phyloP scores from a whole-genome alignment of 1,139 yeast species.

The Saccharomyces hybrid region DNA sequence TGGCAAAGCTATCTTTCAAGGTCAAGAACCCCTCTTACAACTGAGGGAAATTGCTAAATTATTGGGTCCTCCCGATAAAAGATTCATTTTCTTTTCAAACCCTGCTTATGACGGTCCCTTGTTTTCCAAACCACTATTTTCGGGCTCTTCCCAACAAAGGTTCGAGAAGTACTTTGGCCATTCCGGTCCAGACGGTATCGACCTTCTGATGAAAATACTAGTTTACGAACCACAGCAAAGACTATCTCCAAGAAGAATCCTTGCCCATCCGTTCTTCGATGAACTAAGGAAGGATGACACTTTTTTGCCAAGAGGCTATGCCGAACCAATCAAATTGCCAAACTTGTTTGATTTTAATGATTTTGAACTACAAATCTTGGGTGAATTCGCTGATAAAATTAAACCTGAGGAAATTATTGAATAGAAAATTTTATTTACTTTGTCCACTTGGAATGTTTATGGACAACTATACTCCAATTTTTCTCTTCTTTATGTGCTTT shows the following conservation, averaged over 20 bases:
- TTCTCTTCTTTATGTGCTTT: not conserved
- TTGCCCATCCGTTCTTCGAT: conserved; percentile 66
- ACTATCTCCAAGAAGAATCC: conserved; percentile 56
- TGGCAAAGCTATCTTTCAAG: conserved; percentile 77
- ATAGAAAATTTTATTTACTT: not conserved
- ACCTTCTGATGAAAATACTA: conserved; percentile 57
- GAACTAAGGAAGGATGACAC: conserved; percentile 51
- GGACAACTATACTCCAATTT: not conserved
- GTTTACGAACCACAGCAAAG: conserved; percentile 68
- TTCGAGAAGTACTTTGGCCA: conserved; percentile 63
- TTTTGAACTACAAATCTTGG: conserved; percentile 37
- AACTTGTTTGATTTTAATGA: conserved; percentile 36
- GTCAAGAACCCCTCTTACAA: conserved; percentile 66
- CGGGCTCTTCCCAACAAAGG: conserved; percentile 51
- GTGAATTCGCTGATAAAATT: conserved; percentile 30
- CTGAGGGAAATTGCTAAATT: conserved; percentile 69
- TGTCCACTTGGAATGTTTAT: not conserved
- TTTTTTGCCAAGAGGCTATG: conserved; percentile 49
- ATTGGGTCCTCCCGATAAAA: conserved; percentile 65
- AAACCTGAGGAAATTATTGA: conserved; percentile 12
- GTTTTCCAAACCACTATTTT: conserved; percentile 59
- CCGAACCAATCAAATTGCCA: conserved; percentile 35
- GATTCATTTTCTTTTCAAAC: conserved; percentile 64
- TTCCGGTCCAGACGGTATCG: conserved; percentile 65
- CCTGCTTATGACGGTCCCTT: conserved; percentile 69